Evolutionary conservation across 768 basidiomycete genomes (phyloP), one percentile per base, ranked within the genome.

Genomic region (Amanita fuliginea): DNA sequence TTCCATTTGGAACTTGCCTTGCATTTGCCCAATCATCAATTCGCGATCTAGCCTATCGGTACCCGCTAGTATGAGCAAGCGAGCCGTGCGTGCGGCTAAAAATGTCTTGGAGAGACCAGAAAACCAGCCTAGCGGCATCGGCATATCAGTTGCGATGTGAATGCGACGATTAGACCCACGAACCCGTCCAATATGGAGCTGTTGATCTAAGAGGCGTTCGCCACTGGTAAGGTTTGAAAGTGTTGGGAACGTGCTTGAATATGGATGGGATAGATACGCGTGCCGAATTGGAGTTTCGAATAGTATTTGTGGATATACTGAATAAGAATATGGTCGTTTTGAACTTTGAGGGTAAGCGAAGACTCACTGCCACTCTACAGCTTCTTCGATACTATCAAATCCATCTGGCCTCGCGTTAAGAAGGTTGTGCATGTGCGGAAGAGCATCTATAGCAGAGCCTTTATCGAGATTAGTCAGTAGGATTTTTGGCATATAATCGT

Each of bases 21-120:
- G 90, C 91, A 95, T 94, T 60, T 94, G 91, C 1, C 86, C 96
- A 44, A 98, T 92, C 85, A 95, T 96, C 41, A 99, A 74, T 56
- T 90, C 82, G 56, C 80, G 85, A 59, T 99, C 96, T 3, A 98
- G 77, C 14, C 93, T 74, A 57, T 99, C 96, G 14, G 93, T 82
- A 0, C 94, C 95, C 0, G 96, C 96, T 13, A 99, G 71, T 7
- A 98, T 77, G 19, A 99, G 77, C 22, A 99, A 67, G 24, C 94
- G 81, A 0, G 94, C 95, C 0, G 89, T 78, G 11, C 83, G 78
- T 0, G 81, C 78, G 0, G 74, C 65, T 1, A 98, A 73, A 65
- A 99, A 99, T 19, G 74, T 73, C n/a, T 63, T 64, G 3, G 91
- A 94, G 1, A 99, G 72, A 0, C 82, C 81, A 9, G 72, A 70